These are phyloP conservation scores for Nakazawaea anatomiae DNA, from an alignment of 805 yeast species.

Conservation along the genomic window DNA sequence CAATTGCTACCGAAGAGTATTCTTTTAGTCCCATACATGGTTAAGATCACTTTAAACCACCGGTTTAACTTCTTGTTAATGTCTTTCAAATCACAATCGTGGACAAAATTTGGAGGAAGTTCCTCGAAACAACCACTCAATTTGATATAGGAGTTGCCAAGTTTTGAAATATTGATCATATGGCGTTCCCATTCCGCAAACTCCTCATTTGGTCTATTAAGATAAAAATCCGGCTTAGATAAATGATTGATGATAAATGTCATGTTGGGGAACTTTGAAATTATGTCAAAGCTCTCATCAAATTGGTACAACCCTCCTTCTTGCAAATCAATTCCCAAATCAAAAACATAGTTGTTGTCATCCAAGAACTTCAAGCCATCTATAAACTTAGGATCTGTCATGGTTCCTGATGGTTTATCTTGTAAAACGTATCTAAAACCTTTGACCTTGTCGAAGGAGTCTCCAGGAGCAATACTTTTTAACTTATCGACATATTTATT, in stretches of 20 bases:
- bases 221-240: constrained; percentile 8
- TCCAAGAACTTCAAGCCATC: constrained; percentile 28
- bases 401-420: constrained; percentile 33
- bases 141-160: constrained; percentile 24
- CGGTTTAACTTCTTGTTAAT: not conserved
- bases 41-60: constrained; percentile 4
- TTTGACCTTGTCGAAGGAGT: constrained; percentile 19
- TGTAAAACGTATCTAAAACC: constrained; percentile 39
- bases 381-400: constrained; percentile 22
- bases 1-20: constrained; percentile 8
- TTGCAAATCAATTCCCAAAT: constrained; percentile 34
- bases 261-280: constrained; percentile 21
- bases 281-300: constrained; percentile 26
- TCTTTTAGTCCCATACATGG: constrained; percentile 1
- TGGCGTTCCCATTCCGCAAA: constrained; percentile 5
- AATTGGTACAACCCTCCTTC: constrained; percentile 30
- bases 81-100: not conserved
- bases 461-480: not conserved
- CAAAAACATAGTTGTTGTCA: constrained; percentile 26
- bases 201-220: constrained; percentile 2
- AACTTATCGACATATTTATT: constrained; percentile 12
- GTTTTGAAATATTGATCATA: constrained; percentile 12
- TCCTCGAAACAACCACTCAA: constrained; percentile 31
- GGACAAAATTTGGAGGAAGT: not conserved
- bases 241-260: constrained; percentile 23